These are phyloP conservation scores for Macroventuria anomochaeta DNA, from an alignment of 2,329 filamentous ascomycete species.

Conservation along the genomic window DNA sequence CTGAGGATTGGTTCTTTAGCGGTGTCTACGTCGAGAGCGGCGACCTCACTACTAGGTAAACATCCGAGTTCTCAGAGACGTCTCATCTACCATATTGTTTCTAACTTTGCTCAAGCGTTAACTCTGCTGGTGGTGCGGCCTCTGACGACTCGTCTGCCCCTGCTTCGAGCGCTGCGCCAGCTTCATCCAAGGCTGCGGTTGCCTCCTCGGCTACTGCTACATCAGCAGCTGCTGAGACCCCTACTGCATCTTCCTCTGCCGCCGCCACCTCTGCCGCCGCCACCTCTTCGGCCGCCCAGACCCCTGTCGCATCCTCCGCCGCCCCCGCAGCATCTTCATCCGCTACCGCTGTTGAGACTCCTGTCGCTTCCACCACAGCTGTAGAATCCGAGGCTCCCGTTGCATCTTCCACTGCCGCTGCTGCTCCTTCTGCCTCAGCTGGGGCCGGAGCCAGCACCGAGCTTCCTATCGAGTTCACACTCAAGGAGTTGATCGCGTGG, in stretches of 20 bases:
- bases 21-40: constrained; percentile 74
- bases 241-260: constrained; percentile 11
- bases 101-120: too few relatives aligned
- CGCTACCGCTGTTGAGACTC: constrained; percentile 10
- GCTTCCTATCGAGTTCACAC: constrained; percentile 35
- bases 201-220: constrained; percentile 11
- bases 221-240: constrained; percentile 7
- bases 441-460: constrained; percentile 19
- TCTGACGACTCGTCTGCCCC: constrained; percentile 15
- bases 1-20: constrained; percentile 75
- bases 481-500: constrained; percentile 38
- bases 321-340: too few relatives aligned
- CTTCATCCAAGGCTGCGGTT: constrained; percentile 14
- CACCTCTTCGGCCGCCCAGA: constrained; percentile 6
- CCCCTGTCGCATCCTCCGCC: constrained; percentile 13
- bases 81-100: too few relatives aligned
- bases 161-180: constrained; percentile 14
- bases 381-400: constrained; percentile 5
- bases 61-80: too few relatives aligned
- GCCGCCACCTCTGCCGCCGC: constrained; percentile 8
- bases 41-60: constrained; percentile 47
- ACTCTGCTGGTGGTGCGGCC: constrained; percentile 23
- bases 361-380: constrained; percentile 5
- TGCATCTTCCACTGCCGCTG: constrained; percentile 14
- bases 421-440: constrained; percentile 16